phyloP scores from a whole-genome alignment of 108 stramenopile genomes.

The Skeletonema potamos region DNA sequence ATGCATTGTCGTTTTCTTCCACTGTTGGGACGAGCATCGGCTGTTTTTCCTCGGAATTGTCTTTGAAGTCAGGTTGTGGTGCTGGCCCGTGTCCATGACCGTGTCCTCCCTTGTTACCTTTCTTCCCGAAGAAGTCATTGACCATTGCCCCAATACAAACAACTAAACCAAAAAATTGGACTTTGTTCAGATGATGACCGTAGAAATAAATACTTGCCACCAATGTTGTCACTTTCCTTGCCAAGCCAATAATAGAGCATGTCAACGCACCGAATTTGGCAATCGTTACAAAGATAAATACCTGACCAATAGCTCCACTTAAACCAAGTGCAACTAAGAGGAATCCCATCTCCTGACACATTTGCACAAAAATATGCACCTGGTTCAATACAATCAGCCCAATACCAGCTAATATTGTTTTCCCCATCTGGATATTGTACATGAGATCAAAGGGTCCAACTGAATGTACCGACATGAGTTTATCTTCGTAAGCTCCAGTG shows the following conservation, averaged over 20 bases:
- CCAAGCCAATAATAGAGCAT: constrained; percentile 95
- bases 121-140: constrained; percentile 92
- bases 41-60: constrained; percentile 30
- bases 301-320: constrained; percentile 95
- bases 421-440: constrained; percentile 99
- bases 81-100: constrained; percentile 40
- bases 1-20: neutral
- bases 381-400: constrained; percentile 90
- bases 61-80: constrained; percentile 14
- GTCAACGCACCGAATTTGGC: constrained; percentile 97
- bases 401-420: constrained; percentile 93
- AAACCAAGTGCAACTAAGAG: constrained; percentile 90
- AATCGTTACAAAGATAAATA: constrained; percentile 97
- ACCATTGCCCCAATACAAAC: constrained; percentile 91
- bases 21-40: constrained; percentile 27
- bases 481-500: constrained; percentile 99
- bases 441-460: constrained; percentile 98
- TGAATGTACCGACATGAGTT: constrained; percentile 95
- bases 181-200: constrained; percentile 82
- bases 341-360: constrained; percentile 95
- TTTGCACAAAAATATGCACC: constrained; percentile 90
- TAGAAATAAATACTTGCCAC: constrained; percentile 95
- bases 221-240: constrained; percentile 93
- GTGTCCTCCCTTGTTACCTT: constrained; percentile 52
- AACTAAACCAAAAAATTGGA: constrained; percentile 80